Evolutionary conservation across 2,329 filamentous ascomycete genomes (phyloP).

Genomic region (Trichoderma pleuroti): DNA sequence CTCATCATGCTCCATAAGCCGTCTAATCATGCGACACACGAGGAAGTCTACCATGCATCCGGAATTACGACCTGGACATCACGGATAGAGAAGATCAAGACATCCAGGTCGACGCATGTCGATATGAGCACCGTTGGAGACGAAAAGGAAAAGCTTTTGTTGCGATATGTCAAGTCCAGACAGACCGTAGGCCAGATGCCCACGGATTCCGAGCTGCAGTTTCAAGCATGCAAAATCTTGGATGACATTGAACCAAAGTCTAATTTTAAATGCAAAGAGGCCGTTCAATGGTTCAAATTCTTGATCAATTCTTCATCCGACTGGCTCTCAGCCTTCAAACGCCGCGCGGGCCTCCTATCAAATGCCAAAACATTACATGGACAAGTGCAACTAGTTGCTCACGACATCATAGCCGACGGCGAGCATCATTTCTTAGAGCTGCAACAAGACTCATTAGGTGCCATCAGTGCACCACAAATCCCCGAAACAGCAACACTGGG

Average conservation of each 20-base stretch:
- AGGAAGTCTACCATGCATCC: background rate
- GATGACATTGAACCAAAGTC: slow-evolving; percentile 5
- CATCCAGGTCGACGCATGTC: background rate
- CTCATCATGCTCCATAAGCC: background rate
- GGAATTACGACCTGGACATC: background rate
- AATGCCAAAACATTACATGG: background rate
- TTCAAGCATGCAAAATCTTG: background rate
- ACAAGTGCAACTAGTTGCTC: background rate
- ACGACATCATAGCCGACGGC: background rate
- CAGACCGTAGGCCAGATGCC: background rate
- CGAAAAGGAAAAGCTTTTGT: background rate
- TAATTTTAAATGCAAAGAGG: slow-evolving; percentile 3
- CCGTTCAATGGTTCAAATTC: slow-evolving; percentile 9
- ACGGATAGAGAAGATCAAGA: background rate
- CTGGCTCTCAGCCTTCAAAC: slow-evolving; percentile 5
- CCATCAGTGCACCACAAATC: background rate
- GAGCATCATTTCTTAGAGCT: background rate
- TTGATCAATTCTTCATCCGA: background rate
- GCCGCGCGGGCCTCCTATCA: background rate
- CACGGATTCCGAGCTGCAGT: background rate
- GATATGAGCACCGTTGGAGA: background rate
- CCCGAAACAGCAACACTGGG: background rate
- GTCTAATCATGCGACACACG: background rate
- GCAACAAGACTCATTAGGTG: background rate
- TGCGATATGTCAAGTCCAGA: background rate